Base-by-base conservation (phyloP, 2,329 filamentous ascomycete genomes). In the Xylariaceae sp. region DNA sequence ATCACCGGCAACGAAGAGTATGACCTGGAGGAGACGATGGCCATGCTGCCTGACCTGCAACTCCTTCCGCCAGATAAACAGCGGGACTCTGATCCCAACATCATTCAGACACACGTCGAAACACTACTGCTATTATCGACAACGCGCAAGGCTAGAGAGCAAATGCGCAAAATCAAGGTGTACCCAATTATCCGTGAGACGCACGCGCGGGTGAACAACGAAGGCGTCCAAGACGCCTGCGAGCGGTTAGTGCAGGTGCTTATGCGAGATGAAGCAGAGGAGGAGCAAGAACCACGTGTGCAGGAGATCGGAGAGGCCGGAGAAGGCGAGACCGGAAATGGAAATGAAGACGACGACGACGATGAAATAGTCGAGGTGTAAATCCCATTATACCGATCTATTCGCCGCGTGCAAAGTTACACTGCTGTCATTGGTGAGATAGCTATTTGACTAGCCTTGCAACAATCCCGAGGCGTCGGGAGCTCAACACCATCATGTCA, bases 181-280 rank as follows among this genome's bases (percentile, higher is more conserved):
- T 99, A 99, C 71, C 91, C 92, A 0, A 86, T 97, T 40, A 78
- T 97, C 16, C 81, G 94, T 45, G 94, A 97, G 72, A 87, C 89
- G 26, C 94, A 99, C 77, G 66, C 87, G 58, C 82, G 86, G 18
- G 85, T 92, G 4, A 80, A 92, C 18, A 80, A 96, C 66, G 91
- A 95, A 39, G 86, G 80, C 13, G 90, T 97, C 2, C 81, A 83
- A 60, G 92, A 96, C 63, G 89, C 86, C 0, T 96, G 90, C 65
- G 94, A 97, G 71, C 81, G 94, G 51, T 69, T 97, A 46, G 94
- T 99, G 40, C 91, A 99, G 69, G 85, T 96, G 6, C 70, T 96
- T 56, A 91, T 92, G 85, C 80, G 90, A 50, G 90, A 92, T 37
- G 92, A 94, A 69, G 86, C 81, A 61, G 77, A 74, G 37, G 66